These are phyloP conservation scores for Aeschynomene evenia DNA, from an alignment of 306 rosid genomes.

Conservation along the genomic window DNA sequence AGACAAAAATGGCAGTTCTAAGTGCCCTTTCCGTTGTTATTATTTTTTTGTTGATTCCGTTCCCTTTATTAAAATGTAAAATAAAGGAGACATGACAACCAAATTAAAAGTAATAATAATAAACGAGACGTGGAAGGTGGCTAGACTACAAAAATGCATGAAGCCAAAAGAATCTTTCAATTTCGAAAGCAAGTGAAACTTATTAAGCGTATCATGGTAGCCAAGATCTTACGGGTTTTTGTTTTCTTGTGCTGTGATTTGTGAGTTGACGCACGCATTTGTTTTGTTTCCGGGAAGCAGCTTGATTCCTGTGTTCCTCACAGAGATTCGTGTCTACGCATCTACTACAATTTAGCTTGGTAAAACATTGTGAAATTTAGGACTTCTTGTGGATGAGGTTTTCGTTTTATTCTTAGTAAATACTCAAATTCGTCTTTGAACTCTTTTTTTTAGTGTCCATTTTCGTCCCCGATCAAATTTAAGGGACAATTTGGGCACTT, in stretches of 20 bases:
- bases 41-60: too few species aligned
- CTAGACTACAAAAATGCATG: conserved; percentile 13
- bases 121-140: background rate
- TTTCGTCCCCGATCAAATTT: too few species aligned
- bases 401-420: background rate
- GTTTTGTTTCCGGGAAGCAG: conserved; percentile 2
- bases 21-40: too few species aligned
- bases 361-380: background rate
- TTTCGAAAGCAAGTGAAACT: conserved; percentile 2
- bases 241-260: conserved; percentile 8
- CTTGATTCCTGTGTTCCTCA: background rate
- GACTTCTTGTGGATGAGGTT: background rate
- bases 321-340: background rate
- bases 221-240: conserved; percentile 18
- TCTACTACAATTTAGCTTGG: background rate
- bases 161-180: conserved; percentile 36
- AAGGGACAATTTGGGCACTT: too few species aligned
- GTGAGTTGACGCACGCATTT: conserved; percentile 25
- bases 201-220: background rate
- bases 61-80: background rate
- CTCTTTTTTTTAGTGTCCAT: too few species aligned
- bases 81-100: too few species aligned
- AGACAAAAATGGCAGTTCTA: background rate
- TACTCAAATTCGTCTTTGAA: too few species aligned
- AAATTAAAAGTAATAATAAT: too few species aligned